Base-by-base conservation (phyloP, 192 early-diverging fungal species). In the Coemansia sp. region DNA sequence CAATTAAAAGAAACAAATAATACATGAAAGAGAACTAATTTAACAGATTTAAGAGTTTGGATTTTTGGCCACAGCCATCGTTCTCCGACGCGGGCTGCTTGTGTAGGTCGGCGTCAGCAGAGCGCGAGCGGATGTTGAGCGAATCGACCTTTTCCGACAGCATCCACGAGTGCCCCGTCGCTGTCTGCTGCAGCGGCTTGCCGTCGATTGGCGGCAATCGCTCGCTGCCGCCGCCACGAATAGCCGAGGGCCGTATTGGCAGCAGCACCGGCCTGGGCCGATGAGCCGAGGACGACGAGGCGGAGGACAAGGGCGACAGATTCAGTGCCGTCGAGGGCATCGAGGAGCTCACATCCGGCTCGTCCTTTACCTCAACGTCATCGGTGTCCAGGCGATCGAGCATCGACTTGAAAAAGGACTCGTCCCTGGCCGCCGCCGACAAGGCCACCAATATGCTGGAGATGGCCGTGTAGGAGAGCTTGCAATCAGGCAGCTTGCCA, bases 401-500 rank as follows among this genome's bases (percentile, higher is more conserved):
- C 62, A 80, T 38, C 37, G 55, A 71, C 26, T 42, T 65, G 28
- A 79, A 74, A 20, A 75, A 75, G 18, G 68, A 43, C 43, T 64
- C 67, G 60, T 79, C 77, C 34, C 65, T 79, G 14, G 77, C 26
- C 0, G 77, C 72, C 10, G 74, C 33, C 0, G 56, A 36, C 58
- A 79, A 28, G 0, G 48, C 68, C 0, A 75, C 38, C 12, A 79
- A 50, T 43, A 79, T 41, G 7, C 72, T 73, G 37, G 77, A 71
- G 16, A 79, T 67, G 14, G 77, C 62, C 2, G 65, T 74, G 16
- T 58, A 79, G 3, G 77, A 35, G 18, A 79, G 62, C 43, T 69
- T 69, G 52, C 62, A 71, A 16, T 70, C 48, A 0, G 72, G 72
- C 28, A 72, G 18, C 25, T 52, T 52, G 21, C 12, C 48, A 52